Base-by-base conservation (phyloP, 2,329 filamentous ascomycete genomes). In the Sodiomyces alkalinus region DNA sequence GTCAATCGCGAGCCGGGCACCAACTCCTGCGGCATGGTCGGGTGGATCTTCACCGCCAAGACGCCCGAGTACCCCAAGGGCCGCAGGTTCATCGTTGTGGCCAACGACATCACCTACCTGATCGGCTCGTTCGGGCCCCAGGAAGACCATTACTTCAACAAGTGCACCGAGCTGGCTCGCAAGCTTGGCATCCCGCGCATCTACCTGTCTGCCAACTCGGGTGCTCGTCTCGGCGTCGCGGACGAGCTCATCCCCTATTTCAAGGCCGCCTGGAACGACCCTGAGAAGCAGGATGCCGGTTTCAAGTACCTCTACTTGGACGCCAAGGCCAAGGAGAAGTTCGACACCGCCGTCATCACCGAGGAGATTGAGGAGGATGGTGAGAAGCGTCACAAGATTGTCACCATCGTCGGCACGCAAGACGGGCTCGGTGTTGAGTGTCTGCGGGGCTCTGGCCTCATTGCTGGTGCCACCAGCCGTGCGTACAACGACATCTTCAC, bases 401-500 rank as follows among this genome's bases (percentile, higher is more conserved):
- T 82, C 38, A 93, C 90, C 37, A 75, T 98, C 43, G 64, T 98
- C 39, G 90, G 90, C 59, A 74, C 79, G 38, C 87, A 96, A 54
- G 87, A 98, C 42, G 90, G 90, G 39, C 75, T 98, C 30, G 90
- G 90, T 70, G 90, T 98, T 35, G 90, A 98, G 61, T 98, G 86
- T 60, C 62, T 98, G 55, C 80, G 85, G 53, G 90, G 90, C 37
- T 98, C 90, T 41, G 90, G 90, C 74, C 72, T 98, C 42, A 98
- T 98, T 59, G 90, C 90, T 35, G 90, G 90, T 65, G 87, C 87
- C 46, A 98, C 90, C 19, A 93, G 86, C 51, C 76, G 81, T 51
- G 90, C 90, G 22, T 98, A 98, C 59, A 87, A 94, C 48, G 90
- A 98, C 52, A 94, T 98, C 53, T 98, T 98, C 63, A 98, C 90